Base-by-base conservation (phyloP, 257 asterid genomes). In the Solanum chilense region DNA sequence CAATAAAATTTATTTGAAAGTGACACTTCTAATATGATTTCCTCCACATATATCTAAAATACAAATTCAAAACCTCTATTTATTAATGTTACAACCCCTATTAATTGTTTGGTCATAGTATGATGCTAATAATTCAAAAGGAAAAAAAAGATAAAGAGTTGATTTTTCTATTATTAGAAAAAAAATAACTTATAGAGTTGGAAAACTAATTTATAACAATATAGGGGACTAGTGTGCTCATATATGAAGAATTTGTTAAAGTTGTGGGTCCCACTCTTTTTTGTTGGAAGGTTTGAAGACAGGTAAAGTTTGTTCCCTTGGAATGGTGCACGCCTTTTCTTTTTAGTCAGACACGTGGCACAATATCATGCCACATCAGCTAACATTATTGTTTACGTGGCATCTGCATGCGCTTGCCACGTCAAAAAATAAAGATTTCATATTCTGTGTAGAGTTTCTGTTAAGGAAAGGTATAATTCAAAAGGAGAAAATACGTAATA, bases 211-310 rank as follows among this genome's bases (percentile, higher is more conserved):
- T 78, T 45, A 41, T 9, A 78, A 80, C 85, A 80, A 47, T 78
- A 45, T 14, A 2, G 64, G 66, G 41, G 16, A 25, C 39, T 77
- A 44, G 83, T 42, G 56, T 77, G 83, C 15, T 77, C 83, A 77
- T 77, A 42, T 44, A 75, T 77, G 84, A 70, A 10, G 44, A 68
- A 86, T 88, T 86, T 88, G 89, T 90, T 86, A 73, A 64, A 29
- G 74, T 25, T 2, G 37, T 11, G 88, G 95, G 93, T 10, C 91
- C 93, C 91, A 86, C 86, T 2, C 1, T 82, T 81, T 93, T 84
- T 93, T 89, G 94, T 91, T 87, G 92, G 92, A 92, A 47, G 85
- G 92, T 88, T 90, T 74, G 91, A 90, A 85, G 90, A 88, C 97
- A 93, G 87, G 86, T 89, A 85, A 64, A 68, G 45, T 37, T 74